These are phyloP conservation scores for Sporopachydermia cereana DNA, from an alignment of 1,139 yeast species.

Conservation along the genomic window DNA sequence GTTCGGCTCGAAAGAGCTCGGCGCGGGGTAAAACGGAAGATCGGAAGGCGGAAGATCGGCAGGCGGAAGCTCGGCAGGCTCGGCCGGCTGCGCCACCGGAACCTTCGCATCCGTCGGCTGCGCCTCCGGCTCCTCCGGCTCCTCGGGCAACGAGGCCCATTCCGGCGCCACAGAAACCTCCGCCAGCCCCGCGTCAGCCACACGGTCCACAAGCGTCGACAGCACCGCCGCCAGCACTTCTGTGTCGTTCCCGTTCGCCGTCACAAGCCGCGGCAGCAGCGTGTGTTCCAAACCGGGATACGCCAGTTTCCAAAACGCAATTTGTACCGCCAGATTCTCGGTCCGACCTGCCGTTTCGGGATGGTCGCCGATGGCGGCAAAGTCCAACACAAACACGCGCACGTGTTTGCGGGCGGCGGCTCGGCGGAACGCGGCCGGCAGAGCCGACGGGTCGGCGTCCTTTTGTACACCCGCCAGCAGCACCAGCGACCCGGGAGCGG, in stretches of 20 bases:
- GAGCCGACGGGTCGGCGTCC: slow-evolving; percentile 31
- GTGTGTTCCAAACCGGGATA: slow-evolving; percentile 46
- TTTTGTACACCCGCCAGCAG: slow-evolving; percentile 35
- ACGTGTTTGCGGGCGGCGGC: slow-evolving; percentile 43
- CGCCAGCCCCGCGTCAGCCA: slow-evolving; percentile 21
- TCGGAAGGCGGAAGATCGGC: slow-evolving; percentile 32
- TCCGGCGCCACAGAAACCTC: slow-evolving; percentile 24
- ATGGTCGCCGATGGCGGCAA: slow-evolving; percentile 43
- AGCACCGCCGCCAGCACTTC: slow-evolving; percentile 78
- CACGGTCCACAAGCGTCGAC: slow-evolving; percentile 40
- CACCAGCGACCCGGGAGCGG: slow-evolving; percentile 45
- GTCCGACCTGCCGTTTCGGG: slow-evolving; percentile 73
- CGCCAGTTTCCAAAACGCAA: slow-evolving; percentile 68
- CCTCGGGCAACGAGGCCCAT: slow-evolving; percentile 15
- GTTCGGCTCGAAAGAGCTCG: slow-evolving; percentile 17
- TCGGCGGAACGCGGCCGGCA: slow-evolving; percentile 44
- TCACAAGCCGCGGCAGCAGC: slow-evolving; percentile 67
- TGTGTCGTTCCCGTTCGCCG: slow-evolving; percentile 71
- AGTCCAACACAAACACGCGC: slow-evolving; percentile 44
- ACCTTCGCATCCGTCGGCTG: slow-evolving; percentile 6
- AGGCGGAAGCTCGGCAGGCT: neutral
- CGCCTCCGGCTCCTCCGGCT: slow-evolving; percentile 7
- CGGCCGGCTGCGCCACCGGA: slow-evolving; percentile 8
- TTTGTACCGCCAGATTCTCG: slow-evolving; percentile 60
- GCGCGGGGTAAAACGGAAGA: slow-evolving; percentile 26